Evolutionary conservation across 352 stramenopile genomes (phyloP), one percentile per base, ranked within the genome.

Genomic region (Phytopythium kandeliae): DNA sequence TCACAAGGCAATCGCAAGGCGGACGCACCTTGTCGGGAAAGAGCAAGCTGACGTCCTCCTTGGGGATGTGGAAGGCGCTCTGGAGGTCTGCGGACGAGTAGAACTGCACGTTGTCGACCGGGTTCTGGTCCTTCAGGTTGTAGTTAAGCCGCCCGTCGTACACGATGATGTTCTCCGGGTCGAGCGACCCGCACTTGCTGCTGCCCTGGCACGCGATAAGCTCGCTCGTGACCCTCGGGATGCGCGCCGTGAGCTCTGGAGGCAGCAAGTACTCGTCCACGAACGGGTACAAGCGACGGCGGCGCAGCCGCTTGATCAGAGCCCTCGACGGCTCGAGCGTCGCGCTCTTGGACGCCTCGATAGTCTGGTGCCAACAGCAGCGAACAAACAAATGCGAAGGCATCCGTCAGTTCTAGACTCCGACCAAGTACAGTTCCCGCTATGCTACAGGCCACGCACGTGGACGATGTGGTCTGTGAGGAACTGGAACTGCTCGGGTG

Each of bases 21-120:
- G n/a, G 7, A 6, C 47, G n/a, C 62, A 88, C 79, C 76, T 91
- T 89, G 57, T 92, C 80, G 0, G 82, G 82, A 48, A 91, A 89
- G 4, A 93, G 65, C 51, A 89, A 56, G 41, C 78, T 91, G 15
- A 93, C 82, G 81, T 93, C 48, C 15, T 88, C 62, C 47, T 89
- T 89, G 0, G 76, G 74, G 38, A 89, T 91, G 62, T 86, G 71
- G 54, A 93, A 91, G n/a, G 66, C 84, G 7, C 24, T 58, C 45
- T 71, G 64, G 11, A 83, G 48, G 30, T 90, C 70, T 49, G 70
- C 80, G 33, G 80, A 89, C 30, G 67, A 73, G 65, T 92, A 96
- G 58, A 96, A 96, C 25, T 71, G 68, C 17, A 92, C 77, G 36
- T 85, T 75, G 50, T 93, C 81, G 46, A 96, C 76, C 7, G 86